Base-by-base conservation (phyloP, 495 filamentous ascomycete genomes). In the Lineolata rhizophorae region DNA sequence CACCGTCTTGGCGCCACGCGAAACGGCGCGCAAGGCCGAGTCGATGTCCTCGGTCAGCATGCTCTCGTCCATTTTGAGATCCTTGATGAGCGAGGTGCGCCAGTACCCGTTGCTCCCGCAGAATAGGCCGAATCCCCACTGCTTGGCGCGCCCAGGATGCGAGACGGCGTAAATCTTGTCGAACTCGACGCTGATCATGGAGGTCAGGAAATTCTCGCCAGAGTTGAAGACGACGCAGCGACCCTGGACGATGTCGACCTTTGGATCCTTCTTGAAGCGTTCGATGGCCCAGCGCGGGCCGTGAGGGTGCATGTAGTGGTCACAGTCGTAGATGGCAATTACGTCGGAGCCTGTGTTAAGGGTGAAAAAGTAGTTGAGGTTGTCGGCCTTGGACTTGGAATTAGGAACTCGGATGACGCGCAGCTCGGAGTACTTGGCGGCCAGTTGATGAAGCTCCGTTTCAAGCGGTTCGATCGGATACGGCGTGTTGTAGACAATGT, bases 11-110 rank as follows among this genome's bases (percentile, higher is more conserved):
- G 43, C 38, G n/a, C 49, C 49, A 1, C 37, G 28, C 8, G 42
- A 44, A 31, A 48, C 39, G 12, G 53, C 53, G 14, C 53, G 44
- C 4, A 57, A 37, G 2, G 50, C 47, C 1, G 54, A 57, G 36
- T 57, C 54, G 30, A 57, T 55, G 32, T 57, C 54, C 36, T 55
- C 54, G 0, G 54, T 57, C 2, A 57, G 40, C 47, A 55, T 55
- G 15, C 36, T 27, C 6, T 46, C 52, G 29, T 57, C 48, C 54
- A 57, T 57, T 31, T 48, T 51, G 8, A 55, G 37, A 6, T 50
- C 45, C 4, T 44, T 41, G n/a, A 55, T 40, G 6, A 57, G 35
- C 2, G 43, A 35, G 1, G 51, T 40, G 15, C 46, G 39, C 52
- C 54, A 57, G 38, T 47, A 57, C 1, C 54, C 54, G 37, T 57